Evolutionary conservation across 176 grass and related monocot genomes (phyloP).

Genomic region (Phoenix dactylifera): DNA sequence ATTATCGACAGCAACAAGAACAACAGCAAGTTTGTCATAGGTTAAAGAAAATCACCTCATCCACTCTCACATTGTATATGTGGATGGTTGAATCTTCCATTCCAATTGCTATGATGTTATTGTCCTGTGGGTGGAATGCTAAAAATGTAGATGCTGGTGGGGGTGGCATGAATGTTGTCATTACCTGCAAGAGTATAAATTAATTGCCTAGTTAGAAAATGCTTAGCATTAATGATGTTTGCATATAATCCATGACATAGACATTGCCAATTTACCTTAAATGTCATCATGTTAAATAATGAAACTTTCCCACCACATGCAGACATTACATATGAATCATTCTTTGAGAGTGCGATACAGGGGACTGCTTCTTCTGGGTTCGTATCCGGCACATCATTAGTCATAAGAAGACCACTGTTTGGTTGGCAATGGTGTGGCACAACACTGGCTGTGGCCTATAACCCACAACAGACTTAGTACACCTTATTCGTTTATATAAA

Average conservation of each 20-base stretch:
- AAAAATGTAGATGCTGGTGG: constrained; percentile 90
- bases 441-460: constrained; percentile 68
- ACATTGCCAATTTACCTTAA: constrained; percentile 54
- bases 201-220: too few species aligned
- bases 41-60: constrained; percentile 46
- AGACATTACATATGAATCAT: constrained; percentile 98
- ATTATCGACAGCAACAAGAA: constrained; percentile 25
- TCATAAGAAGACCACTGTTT: constrained; percentile 83
- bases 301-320: constrained; percentile 96
- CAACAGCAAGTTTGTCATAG: background rate
- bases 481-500: too few species aligned
- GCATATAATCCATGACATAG: constrained; percentile 8
- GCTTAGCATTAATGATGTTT: too few species aligned
- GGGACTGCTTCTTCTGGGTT: constrained; percentile 70
- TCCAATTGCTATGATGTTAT: constrained; percentile 98
- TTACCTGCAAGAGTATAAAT: constrained; percentile 47
- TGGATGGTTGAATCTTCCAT: constrained; percentile 99
- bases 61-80: constrained; percentile 98
- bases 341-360: constrained; percentile 97
- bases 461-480: constrained; percentile 10
- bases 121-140: constrained; percentile 95
- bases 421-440: constrained; percentile 93
- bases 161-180: constrained; percentile 94
- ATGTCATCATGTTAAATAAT: constrained; percentile 99
- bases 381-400: constrained; percentile 64